Percentiles rank a stretch among this genome's conserved stretches.
These are phyloP conservation scores for Amanita subjunquillea DNA, from an alignment of 768 basidiomycete species.

Conservation along the genomic window DNA sequence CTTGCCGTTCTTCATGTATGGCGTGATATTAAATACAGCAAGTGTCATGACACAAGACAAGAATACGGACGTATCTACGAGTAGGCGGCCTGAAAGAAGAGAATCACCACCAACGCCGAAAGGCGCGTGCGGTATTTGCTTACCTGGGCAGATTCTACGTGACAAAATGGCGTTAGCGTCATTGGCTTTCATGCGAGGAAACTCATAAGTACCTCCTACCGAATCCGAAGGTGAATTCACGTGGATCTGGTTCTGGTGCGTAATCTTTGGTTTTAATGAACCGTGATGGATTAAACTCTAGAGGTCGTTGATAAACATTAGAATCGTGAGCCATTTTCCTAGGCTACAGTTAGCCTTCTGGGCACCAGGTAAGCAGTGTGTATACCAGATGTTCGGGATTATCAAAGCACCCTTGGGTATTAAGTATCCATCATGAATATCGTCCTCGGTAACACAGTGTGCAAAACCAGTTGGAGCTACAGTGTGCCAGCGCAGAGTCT, in stretches of 20 bases:
- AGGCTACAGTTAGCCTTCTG: background rate
- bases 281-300: constrained; percentile 36
- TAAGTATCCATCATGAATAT: constrained; percentile 32
- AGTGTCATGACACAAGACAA: constrained; percentile 29
- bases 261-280: constrained; percentile 28
- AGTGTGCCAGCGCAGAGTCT: constrained; percentile 25
- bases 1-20: constrained; percentile 14
- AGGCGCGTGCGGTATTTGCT: background rate
- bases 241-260: constrained; percentile 31
- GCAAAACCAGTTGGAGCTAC: constrained; percentile 22
- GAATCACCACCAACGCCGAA: background rate
- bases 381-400: constrained; percentile 24
- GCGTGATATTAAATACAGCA: constrained; percentile 28
- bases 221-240: constrained; percentile 41
- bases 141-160: constrained; percentile 26
- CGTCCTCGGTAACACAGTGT: constrained; percentile 31
- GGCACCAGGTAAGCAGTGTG: background rate
- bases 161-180: background rate
- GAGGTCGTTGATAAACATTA: constrained; percentile 30
- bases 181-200: background rate
- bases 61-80: constrained; percentile 34
- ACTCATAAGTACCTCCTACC: constrained; percentile 29
- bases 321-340: constrained; percentile 36
- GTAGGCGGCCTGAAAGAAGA: background rate
- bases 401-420: constrained; percentile 32